These are phyloP conservation scores for Spirogloea muscicola DNA, from an alignment of 139 green algal species.

Conservation along the genomic window DNA sequence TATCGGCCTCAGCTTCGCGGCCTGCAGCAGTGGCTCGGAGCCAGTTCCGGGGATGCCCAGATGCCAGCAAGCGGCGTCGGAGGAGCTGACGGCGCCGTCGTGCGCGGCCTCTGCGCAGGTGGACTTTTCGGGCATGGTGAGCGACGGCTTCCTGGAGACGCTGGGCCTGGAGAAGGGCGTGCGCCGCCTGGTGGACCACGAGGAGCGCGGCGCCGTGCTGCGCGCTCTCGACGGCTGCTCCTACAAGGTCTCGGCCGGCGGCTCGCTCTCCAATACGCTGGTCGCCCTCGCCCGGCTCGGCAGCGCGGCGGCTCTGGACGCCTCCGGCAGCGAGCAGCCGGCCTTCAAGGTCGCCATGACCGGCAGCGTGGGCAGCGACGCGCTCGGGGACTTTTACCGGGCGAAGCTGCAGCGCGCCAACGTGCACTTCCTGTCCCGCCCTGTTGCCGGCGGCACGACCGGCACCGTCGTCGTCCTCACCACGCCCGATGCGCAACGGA, in stretches of 20 bases:
- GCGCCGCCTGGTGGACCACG: constrained; percentile 34
- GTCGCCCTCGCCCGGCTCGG: constrained; percentile 71
- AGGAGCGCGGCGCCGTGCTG: constrained; percentile 35
- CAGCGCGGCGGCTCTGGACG: constrained; percentile 21
- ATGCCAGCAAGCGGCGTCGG: too few relatives aligned
- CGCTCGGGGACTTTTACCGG: constrained; percentile 71
- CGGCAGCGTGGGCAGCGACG: constrained; percentile 64
- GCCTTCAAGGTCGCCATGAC: constrained; percentile 66
- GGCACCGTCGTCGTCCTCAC: constrained; percentile 87
- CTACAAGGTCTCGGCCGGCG: constrained; percentile 70
- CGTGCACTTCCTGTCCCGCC: constrained; percentile 59
- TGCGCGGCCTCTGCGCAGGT: constrained; percentile 10
- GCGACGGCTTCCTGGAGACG: constrained; percentile 27
- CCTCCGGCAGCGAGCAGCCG: background rate
- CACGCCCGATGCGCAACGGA: constrained; percentile 82
- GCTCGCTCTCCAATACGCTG: constrained; percentile 86
- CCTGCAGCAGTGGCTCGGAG: background rate
- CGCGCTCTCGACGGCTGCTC: constrained; percentile 27
- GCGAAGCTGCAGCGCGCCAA: constrained; percentile 64
- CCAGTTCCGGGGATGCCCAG: background rate
- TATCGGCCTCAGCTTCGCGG: too few relatives aligned
- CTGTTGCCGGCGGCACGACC: constrained; percentile 49
- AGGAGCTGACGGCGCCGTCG: too few relatives aligned
- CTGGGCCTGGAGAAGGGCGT: constrained; percentile 22
- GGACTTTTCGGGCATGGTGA: constrained; percentile 38